Evolutionary conservation across 2,329 filamentous ascomycete species (phyloP).

Genomic region (Diplodia scrobiculata): DNA sequence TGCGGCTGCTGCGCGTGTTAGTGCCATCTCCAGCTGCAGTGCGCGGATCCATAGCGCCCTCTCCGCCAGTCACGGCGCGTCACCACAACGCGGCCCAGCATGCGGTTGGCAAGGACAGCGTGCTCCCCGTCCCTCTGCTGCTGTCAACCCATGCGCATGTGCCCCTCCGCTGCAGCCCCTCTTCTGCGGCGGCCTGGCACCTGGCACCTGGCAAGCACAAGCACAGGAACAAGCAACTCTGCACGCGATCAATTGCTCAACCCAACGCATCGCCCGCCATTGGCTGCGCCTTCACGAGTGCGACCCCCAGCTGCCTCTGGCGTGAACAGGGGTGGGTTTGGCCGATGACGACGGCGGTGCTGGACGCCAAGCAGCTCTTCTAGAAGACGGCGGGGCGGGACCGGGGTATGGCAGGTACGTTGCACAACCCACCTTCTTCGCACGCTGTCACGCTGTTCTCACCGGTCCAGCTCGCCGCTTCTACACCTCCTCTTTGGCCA

Average conservation of each 20-base stretch:
- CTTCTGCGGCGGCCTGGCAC: constrained; percentile 3
- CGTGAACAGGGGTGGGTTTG: not conserved
- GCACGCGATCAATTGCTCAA: constrained; percentile 20
- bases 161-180: constrained; percentile 9
- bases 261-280: not conserved
- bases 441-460: not conserved
- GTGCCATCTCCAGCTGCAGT: constrained; percentile 12
- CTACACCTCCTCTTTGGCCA: not conserved
- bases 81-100: constrained; percentile 12
- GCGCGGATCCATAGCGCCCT: constrained; percentile 18
- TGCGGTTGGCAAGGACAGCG: constrained; percentile 2
- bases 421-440: not conserved
- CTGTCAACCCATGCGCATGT: not conserved
- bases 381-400: not conserved
- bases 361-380: constrained; percentile 6
- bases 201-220: not conserved
- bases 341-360: constrained; percentile 11
- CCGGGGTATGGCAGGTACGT: not conserved
- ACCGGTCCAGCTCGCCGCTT: not conserved
- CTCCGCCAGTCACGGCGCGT: constrained; percentile 2
- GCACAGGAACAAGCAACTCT: constrained; percentile 23
- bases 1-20: constrained; percentile 13
- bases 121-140: constrained; percentile 9
- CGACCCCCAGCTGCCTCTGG: not conserved
- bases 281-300: not conserved